Evolutionary conservation across 2,329 filamentous ascomycete genomes (phyloP), one percentile per base, ranked within the genome.

Genomic region (Botryosphaeria dothidea): DNA sequence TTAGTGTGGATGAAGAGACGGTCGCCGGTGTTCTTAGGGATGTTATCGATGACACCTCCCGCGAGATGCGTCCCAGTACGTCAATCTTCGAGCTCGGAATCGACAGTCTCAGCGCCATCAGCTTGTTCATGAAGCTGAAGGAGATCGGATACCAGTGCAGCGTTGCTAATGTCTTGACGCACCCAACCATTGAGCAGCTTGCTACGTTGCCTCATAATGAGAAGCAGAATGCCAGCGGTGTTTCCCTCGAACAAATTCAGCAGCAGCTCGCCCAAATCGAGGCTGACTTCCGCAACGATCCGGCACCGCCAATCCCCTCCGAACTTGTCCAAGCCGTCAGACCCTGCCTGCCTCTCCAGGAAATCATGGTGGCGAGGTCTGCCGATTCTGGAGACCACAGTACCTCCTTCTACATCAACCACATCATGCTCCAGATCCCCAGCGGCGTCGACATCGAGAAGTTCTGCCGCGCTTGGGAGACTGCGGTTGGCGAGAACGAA

Each of bases 381-480:
- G 68, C 79, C 21, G 71, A 58, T 41, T 57, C 51, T 6, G 62
- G 74, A 13, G 69, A 72, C 4, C 67, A 74, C 15, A 65, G 66
- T n/a, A 68, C 70, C 31, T 72, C 76, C 6, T 73, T 74, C 25
- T 80, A 79, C 25, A 70, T 79, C 62, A 78, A 79, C 62, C 79
- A 80, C 56, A 70, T 76, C 17, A 70, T 73, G 49, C 66, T 80
- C 29, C 71, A 76, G 62, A 70, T 81, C 13, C 70, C 71, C 17
- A 49, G 69, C 3, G 46, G 52, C 19, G 66, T 86, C 6, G 82
- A 86, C n/a, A 46, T 82, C 0, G 66, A 34, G 27, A 75, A 73
- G 29, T 81, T 84, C 73, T 82, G 80, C 66, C 68, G 73, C 8
- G 77, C 82, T 0, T 85, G 82, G 82, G 77, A 83, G 56, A 73